Conservation (phyloP, 768 basidiomycete genomes). For the Chalciporus sphaerocephalus region DNA sequence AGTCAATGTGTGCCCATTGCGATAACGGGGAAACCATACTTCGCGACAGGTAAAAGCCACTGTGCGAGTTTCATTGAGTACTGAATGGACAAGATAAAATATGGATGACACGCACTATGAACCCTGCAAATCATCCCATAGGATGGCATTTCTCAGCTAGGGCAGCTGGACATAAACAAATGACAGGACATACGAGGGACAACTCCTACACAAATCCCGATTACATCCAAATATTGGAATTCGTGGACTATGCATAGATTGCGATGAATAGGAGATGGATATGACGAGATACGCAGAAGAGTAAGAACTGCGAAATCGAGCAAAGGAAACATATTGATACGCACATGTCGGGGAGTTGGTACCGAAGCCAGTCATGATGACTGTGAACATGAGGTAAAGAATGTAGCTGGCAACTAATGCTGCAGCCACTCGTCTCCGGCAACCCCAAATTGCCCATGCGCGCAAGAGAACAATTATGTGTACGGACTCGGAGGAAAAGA, state of each 20-base stretch:
- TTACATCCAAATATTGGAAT: not conserved
- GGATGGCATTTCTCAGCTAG: not conserved
- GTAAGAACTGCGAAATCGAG: not conserved
- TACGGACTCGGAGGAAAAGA: constrained; percentile 10
- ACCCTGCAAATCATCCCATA: not conserved
- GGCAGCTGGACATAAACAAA: not conserved
- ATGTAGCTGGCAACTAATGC: constrained; percentile 6
- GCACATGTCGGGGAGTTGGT: not conserved
- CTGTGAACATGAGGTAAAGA: constrained; percentile 1
- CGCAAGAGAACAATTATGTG: constrained; percentile 18
- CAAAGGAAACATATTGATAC: not conserved
- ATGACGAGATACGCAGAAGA: not conserved
- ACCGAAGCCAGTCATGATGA: not conserved
- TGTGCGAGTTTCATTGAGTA: not conserved
- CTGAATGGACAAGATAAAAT: not conserved
- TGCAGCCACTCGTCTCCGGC: not conserved
- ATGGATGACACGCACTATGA: not conserved
- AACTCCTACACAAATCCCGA: not conserved
- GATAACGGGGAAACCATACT: not conserved
- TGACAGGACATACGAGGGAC: constrained; percentile 4
- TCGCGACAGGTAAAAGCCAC: constrained; percentile 7
- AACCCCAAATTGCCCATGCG: constrained; percentile 22
- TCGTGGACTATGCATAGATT: not conserved
- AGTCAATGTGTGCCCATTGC: not conserved
- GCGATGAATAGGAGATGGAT: not conserved